Evolutionary conservation across 345 rosid species (phyloP), one percentile per base, ranked within the genome.

Genomic region (Linum lewisii): DNA sequence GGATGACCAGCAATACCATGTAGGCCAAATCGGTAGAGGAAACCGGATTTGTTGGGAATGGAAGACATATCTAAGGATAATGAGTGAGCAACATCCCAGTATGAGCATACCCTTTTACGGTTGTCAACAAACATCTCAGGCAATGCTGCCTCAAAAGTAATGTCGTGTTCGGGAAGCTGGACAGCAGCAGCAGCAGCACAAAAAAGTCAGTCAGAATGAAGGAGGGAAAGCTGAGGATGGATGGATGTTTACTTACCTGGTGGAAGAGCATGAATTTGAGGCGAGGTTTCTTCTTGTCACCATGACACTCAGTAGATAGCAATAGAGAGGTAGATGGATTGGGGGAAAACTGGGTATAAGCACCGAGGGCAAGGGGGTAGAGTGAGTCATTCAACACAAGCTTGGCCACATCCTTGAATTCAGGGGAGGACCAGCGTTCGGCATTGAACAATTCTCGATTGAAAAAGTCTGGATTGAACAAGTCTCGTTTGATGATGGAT

Each of bases 31-130:
- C 81, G 86, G 54, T 87, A 90, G 5, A 72, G 69, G 63, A 88
- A 74, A 59, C 96, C 91, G 19, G 87, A 65, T 25, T 85, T 79
- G 52, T 77, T 64, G 61, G 42, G 63, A 54, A 77, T 79, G 49
- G 96, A 85, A 45, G 81, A 72, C 75, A 90, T 25, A 52, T 82
- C 95, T 37, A 91, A 72, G 61, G 87, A 78, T 66, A 88, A 65
- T 10, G 96, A 81, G 73, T 84, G 83, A 4, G 98, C 96, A 66
- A 88, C 92, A 64, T 91, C 95, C 98, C 96, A 91, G 37, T 84
- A 88, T 61, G n/a, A n/a, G n/a, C n/a, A n/a, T n/a, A n/a, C 72
- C 73, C 85, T 90, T 62, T 80, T 84, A 59, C 74, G 80, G 60
- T 29, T 29, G 34, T 88, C 95, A 61, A 85, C 21, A 65, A 81